Conservation (phyloP, 1,284 basidiomycete genomes). For the Entoloma clypeatum region DNA sequence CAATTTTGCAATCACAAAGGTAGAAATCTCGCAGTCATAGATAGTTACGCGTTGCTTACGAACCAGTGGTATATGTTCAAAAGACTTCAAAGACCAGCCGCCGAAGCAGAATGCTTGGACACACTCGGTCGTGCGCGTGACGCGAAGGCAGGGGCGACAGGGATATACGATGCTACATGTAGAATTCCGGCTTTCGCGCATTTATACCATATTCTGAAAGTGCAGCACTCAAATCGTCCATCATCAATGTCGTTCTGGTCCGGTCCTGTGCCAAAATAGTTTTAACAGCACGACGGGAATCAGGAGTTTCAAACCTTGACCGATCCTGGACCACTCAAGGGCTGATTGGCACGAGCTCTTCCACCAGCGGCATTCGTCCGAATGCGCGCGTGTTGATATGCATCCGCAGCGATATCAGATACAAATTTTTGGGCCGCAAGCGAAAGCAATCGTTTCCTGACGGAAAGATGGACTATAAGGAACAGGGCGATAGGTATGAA, state of each 20-base stretch:
- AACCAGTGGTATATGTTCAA: neutral
- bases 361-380: conserved; percentile 77
- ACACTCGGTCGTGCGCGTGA: too few species aligned
- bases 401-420: conserved; percentile 94
- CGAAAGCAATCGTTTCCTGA: conserved; percentile 88
- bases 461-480: conserved; percentile 5
- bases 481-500: conserved; percentile 7
- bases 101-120: neutral
- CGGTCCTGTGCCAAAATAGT: conserved; percentile 59
- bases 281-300: conserved; percentile 5
- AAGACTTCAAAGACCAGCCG: neutral
- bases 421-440: conserved; percentile 98
- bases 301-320: conserved; percentile 47
- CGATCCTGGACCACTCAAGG: conserved; percentile 51
- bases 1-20: conserved; percentile 19
- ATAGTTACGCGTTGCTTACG: neutral
- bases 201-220: conserved; percentile 95
- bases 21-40: conserved; percentile 15
- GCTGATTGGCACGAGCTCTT: conserved; percentile 56
- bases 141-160: too few species aligned
- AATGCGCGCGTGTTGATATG: conserved; percentile 96
- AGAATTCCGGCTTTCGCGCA: conserved; percentile 89
- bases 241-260: conserved; percentile 93
- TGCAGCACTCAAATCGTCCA: conserved; percentile 94
- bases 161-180: conserved; percentile 48